Evolutionary conservation across 768 basidiomycete species (phyloP), one percentile per base, ranked within the genome.

Genomic region (Trametes punicea): DNA sequence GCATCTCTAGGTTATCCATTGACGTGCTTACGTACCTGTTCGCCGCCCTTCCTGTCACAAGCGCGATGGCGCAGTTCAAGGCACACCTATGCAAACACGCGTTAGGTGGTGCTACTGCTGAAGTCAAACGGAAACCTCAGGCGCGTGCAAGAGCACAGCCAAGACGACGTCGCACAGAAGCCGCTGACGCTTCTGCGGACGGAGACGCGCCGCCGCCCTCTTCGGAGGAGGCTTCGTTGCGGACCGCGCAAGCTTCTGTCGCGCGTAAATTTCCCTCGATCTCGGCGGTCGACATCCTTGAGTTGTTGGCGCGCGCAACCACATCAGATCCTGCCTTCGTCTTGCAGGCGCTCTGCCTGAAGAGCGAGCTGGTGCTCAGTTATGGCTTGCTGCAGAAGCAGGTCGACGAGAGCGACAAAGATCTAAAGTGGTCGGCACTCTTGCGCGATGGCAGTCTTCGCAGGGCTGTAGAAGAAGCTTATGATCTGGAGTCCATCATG

Each of bases 341-440:
- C 16, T 23, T 33, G 8, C 52, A 33, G 30, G 34, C 42, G 5
- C 26, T 57, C 20, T 51, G 48, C 20, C 20, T 68, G 21, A 71
- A 69, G 54, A 60, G 55, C 26, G 64, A 69, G 36, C 65, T 73
- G 16, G 46, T 71, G 10, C 33, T 52, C 13, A 56, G 63, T 34
- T 72, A 69, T 46, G 66, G 59, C 21, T 30, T 56, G 31, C 48
- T 73, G 44, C 68, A 69, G 51, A 46, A 56, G 31, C 61, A 65
- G 26, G 13, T 39, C 6, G 59, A 16, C 11, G 53, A 40, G 20
- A 33, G 46, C n/a, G 59, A 41, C 13, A 45, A 40, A 23, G 67
- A 68, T 46, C 29, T 33, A n/a, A 62, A 47, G 29, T 68, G 67
- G 67, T n/a, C n/a, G 15, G 49, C 45, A 10, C 34, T 57, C 25